Evolutionary conservation across 2,329 filamentous ascomycete genomes (phyloP).

Genomic region (Pseudogymnoascus pannorum): DNA sequence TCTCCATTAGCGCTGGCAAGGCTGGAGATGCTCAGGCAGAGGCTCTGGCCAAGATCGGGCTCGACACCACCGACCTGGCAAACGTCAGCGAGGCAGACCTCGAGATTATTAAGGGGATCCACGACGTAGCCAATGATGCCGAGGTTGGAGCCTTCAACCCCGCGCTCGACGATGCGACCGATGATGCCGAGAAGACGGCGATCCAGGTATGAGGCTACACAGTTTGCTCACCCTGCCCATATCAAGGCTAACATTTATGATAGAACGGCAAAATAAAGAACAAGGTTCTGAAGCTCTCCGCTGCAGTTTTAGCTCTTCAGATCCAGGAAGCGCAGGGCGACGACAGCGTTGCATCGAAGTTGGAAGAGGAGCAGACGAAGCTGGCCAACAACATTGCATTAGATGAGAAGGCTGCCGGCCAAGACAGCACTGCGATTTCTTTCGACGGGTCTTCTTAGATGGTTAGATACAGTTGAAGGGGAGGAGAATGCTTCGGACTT

Average conservation of each 20-base stretch:
- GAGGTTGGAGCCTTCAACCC: slow-evolving; percentile 46
- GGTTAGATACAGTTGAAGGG: not conserved
- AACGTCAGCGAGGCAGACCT: slow-evolving; percentile 41
- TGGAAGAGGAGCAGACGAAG: slow-evolving; percentile 43
- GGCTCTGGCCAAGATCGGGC: slow-evolving; percentile 32
- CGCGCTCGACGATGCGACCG: slow-evolving; percentile 42
- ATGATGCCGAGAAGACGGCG: slow-evolving; percentile 37
- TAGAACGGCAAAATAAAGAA: slow-evolving; percentile 52
- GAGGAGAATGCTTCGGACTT: not conserved
- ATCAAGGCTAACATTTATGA: not conserved
- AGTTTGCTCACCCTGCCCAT: not conserved
- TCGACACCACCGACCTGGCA: slow-evolving; percentile 37
- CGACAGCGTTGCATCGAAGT: slow-evolving; percentile 35
- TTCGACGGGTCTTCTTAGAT: slow-evolving; percentile 28
- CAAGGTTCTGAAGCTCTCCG: slow-evolving; percentile 51
- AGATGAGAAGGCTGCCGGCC: slow-evolving; percentile 41
- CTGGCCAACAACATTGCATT: slow-evolving; percentile 45
- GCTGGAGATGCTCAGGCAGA: slow-evolving; percentile 40
- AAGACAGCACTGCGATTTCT: slow-evolving; percentile 34
- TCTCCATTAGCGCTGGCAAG: slow-evolving; percentile 41
- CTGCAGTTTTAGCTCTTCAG: slow-evolving; percentile 43
- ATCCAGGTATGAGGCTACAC: slow-evolving; percentile 33
- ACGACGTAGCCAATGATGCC: slow-evolving; percentile 45
- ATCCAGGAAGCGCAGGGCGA: slow-evolving; percentile 45
- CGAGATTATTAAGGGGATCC: slow-evolving; percentile 42